phyloP scores from a whole-genome alignment of 345 rosid genomes.

The Populus pruinosa region DNA sequence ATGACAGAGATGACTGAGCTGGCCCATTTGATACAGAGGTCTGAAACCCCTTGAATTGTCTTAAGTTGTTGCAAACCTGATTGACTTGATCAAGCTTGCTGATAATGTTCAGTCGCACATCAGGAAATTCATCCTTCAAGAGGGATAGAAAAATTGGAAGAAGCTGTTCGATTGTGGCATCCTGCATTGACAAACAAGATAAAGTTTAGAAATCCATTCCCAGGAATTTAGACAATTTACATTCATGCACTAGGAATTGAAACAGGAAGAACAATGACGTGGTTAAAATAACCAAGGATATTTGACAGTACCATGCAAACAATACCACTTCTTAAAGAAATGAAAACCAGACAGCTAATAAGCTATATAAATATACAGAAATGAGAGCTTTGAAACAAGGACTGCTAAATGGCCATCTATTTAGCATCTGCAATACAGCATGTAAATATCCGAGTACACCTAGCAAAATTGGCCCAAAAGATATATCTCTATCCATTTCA shows the following conservation, averaged over 20 bases:
- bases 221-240: neutral
- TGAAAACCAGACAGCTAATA: neutral
- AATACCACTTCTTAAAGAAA: neutral
- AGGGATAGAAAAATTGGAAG: conserved; percentile 95
- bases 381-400: neutral
- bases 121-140: conserved; percentile 93
- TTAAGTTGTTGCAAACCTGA: conserved; percentile 52
- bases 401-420: neutral
- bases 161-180: conserved; percentile 93
- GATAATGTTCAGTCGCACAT: conserved; percentile 91
- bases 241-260: neutral
- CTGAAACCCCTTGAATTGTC: neutral
- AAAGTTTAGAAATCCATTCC: conserved; percentile 6
- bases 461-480: neutral
- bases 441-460: neutral
- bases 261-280: neutral
- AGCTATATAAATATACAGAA: neutral
- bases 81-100: conserved; percentile 99
- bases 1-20: no score
- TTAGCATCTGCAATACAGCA: neutral
- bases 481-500: neutral
- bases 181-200: conserved; percentile 40
- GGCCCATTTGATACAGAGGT: neutral
- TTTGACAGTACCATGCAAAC: neutral
- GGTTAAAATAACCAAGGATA: neutral